A percentile compares a stretch with the other conserved stretches of the same genome.
These are phyloP conservation scores for Erysimum cheiranthoides DNA, from an alignment of 345 rosid species.

Conservation along the genomic window DNA sequence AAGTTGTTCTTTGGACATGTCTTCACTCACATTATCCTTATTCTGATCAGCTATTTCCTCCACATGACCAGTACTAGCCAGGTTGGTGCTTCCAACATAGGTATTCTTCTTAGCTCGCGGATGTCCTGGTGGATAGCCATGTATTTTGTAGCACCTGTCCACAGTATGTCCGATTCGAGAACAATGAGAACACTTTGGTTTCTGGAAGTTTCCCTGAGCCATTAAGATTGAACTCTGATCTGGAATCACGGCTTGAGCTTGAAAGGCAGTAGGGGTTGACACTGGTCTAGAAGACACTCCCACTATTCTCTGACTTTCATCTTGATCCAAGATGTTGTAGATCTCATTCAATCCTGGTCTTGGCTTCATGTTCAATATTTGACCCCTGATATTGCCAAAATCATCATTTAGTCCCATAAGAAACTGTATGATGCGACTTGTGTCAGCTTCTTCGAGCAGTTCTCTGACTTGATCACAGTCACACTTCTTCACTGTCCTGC, in stretches of 20 bases:
- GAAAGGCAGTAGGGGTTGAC: background rate
- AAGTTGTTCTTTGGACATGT: background rate
- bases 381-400: background rate
- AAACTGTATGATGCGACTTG: background rate
- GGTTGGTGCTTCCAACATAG: fast-evolving
- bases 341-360: background rate
- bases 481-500: background rate
- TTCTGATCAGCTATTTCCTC: too few species aligned
- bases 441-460: background rate
- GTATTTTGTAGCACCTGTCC: fast-evolving
- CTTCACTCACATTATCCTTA: too few species aligned
- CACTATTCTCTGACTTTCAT: background rate
- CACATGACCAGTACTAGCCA: background rate
- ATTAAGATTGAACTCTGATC: background rate
- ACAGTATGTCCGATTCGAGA: background rate
- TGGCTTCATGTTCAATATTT: background rate
- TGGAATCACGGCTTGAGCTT: background rate
- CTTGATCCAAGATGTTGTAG: background rate
- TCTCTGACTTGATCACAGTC: background rate
- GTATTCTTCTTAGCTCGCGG: background rate
- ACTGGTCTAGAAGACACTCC: fast-evolving
- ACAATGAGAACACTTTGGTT: background rate
- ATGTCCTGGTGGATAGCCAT: background rate
- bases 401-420: background rate
- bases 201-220: background rate